Conservation (phyloP, 306 rosid genomes). For the Cyamopsis tetragonoloba region DNA sequence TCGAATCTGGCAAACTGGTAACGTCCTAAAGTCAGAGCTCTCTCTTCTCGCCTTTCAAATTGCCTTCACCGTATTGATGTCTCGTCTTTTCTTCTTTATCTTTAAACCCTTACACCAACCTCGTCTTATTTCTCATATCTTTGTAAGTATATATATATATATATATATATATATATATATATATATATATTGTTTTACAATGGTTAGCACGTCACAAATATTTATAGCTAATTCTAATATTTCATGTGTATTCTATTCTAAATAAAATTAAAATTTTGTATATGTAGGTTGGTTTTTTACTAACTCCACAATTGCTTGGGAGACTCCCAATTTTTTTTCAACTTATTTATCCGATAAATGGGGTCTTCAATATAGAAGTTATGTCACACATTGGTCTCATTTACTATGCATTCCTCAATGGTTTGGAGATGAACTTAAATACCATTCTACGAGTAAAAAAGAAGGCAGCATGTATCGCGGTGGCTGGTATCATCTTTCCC, state of each 20-base stretch:
- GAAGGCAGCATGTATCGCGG: constrained; percentile 22
- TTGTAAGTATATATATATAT: constrained; percentile 3
- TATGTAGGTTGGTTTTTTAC: constrained; percentile 31
- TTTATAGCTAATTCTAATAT: not conserved
- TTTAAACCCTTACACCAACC: constrained; percentile 33
- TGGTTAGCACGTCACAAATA: too few relatives aligned
- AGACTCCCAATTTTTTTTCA: rapidly evolving
- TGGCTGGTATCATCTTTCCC: constrained; percentile 34
- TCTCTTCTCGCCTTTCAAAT: constrained; percentile 19
- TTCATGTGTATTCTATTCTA: not conserved
- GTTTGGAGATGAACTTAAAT: constrained; percentile 35
- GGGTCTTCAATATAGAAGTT: constrained; percentile 19
- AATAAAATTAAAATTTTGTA: too few relatives aligned
- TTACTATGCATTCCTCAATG: constrained; percentile 37
- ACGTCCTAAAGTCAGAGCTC: not conserved
- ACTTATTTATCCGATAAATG: not conserved
- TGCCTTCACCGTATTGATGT: not conserved
- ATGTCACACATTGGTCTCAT: constrained; percentile 21
- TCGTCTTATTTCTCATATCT: constrained; percentile 27
- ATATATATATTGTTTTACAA: too few relatives aligned
- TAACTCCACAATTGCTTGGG: constrained; percentile 19
- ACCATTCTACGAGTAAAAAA: constrained; percentile 19
- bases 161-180: too few relatives aligned
- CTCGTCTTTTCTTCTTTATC: not conserved
- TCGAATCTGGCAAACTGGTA: constrained; percentile 29